Conservation (phyloP, 345 rosid species). For the Citrus unshiu region DNA sequence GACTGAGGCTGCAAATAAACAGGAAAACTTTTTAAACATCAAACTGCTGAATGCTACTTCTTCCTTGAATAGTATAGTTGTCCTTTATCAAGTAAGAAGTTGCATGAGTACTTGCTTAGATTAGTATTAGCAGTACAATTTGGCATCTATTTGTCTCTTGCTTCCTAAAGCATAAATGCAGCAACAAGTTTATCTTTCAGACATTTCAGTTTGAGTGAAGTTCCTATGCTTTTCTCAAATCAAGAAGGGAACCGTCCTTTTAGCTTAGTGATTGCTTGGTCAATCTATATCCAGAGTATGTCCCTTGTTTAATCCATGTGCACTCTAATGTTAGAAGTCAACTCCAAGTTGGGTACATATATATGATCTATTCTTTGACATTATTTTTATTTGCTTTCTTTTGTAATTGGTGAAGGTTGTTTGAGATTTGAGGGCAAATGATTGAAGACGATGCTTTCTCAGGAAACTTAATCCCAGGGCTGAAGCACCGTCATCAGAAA, state of each 20-base stretch:
- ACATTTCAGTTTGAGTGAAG: not conserved
- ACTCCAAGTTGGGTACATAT: not conserved
- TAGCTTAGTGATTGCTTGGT: not conserved
- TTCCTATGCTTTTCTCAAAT: not conserved
- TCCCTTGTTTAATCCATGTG: not conserved
- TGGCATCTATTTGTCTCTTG: not conserved
- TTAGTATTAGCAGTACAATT: not conserved
- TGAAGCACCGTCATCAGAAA: not conserved
- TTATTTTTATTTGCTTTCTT: not conserved
- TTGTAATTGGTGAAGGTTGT: not conserved
- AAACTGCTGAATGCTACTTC: not conserved
- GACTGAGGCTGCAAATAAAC: constrained; percentile 52
- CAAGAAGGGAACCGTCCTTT: not conserved
- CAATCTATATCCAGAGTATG: not conserved
- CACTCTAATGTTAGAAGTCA: not conserved
- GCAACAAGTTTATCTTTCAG: not conserved
- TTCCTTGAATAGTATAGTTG: not conserved
- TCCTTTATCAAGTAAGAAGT: not conserved
- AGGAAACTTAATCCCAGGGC: not conserved
- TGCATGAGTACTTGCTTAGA: not conserved
- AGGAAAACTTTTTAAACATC: not conserved
- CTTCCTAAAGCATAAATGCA: not conserved
- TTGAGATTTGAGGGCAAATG: not conserved
- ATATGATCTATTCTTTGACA: not conserved
- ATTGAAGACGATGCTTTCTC: not conserved